Percentiles rank a stretch among this genome's conserved stretches.
Evolutionary conservation across 805 yeast species (phyloP).

Genomic region (Wickerhamomyces chambardii): DNA sequence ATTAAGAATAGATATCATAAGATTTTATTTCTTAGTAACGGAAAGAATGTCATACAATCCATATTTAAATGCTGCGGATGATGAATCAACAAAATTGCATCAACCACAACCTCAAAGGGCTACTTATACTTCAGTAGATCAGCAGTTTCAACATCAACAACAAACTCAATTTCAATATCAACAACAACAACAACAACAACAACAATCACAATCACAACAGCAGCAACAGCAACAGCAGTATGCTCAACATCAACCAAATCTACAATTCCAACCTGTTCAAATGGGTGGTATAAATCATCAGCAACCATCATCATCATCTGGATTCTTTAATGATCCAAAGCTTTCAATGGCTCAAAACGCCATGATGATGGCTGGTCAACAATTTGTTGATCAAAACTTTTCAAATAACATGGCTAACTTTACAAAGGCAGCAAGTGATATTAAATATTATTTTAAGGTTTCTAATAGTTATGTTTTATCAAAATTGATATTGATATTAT

Average conservation of each 20-base stretch:
- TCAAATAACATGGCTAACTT: slow-evolving; percentile 22
- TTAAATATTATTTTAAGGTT: slow-evolving; percentile 87
- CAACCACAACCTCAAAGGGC: slow-evolving; percentile 12
- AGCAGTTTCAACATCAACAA: slow-evolving; percentile 25
- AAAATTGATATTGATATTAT: slow-evolving; percentile 64
- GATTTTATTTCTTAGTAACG: too few species aligned
- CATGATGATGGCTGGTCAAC: slow-evolving; percentile 62
- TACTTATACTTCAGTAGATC: slow-evolving; percentile 15
- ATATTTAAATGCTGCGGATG: slow-evolving; percentile 24
- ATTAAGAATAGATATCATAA: too few species aligned
- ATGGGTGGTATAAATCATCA: slow-evolving; percentile 4
- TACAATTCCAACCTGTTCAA: background rate
- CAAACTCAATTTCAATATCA: slow-evolving; percentile 15
- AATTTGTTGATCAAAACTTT: slow-evolving; percentile 67
- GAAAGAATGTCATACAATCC: slow-evolving; percentile 39
- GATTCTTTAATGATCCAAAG: slow-evolving; percentile 65
- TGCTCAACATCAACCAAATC: slow-evolving; percentile 7
- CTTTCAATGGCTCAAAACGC: slow-evolving; percentile 83
- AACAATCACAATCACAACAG: slow-evolving; percentile 19
- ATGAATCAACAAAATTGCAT: slow-evolving; percentile 9
- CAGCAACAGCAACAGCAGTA: slow-evolving; percentile 15
- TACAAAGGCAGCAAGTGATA: slow-evolving; percentile 40
- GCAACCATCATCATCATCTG: slow-evolving; percentile 6
- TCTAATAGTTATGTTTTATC: slow-evolving; percentile 77
- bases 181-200: slow-evolving; percentile 17